Conservation (phyloP, 1,139 yeast genomes). For the Yamadazyma membranifaciens region DNA sequence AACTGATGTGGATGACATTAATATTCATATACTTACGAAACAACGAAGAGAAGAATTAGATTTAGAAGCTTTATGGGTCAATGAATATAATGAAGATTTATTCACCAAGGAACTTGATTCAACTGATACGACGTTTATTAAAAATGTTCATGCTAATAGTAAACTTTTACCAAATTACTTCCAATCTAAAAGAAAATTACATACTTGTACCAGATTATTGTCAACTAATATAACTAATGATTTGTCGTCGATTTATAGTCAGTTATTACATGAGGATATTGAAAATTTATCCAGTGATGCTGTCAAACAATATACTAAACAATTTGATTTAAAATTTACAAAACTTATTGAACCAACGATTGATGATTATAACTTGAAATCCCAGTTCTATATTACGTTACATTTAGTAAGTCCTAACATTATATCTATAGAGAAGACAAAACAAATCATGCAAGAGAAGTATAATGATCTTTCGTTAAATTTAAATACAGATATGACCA, state of each 20-base stretch:
- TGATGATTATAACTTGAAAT: slow-evolving; percentile 32
- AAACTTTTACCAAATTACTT: slow-evolving; percentile 13
- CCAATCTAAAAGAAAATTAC: slow-evolving; percentile 12
- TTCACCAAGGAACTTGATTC: slow-evolving; percentile 7
- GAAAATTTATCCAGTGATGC: slow-evolving; percentile 1
- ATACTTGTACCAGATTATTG: slow-evolving; percentile 3
- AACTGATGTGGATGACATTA: slow-evolving; percentile 49
- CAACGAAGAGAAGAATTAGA: slow-evolving; percentile 66
- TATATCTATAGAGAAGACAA: slow-evolving; percentile 26
- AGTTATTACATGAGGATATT: slow-evolving; percentile 4
- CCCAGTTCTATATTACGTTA: slow-evolving; percentile 35
- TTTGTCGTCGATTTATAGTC: neutral
- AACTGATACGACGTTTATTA: slow-evolving; percentile 1
- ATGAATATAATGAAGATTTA: slow-evolving; percentile 36
- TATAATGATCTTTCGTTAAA: slow-evolving; percentile 22
- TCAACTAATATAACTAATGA: no score
- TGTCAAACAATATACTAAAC: slow-evolving; percentile 12
- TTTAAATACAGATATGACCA: slow-evolving; percentile 15
- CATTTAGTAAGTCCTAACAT: slow-evolving; percentile 35
- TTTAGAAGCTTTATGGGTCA: slow-evolving; percentile 63
- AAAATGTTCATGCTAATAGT: slow-evolving; percentile 1
- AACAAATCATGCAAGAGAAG: slow-evolving; percentile 26
- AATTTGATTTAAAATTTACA: slow-evolving; percentile 17
- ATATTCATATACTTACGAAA: slow-evolving; percentile 69
- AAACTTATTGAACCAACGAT: slow-evolving; percentile 15